Percentiles rank a stretch among this genome's conserved stretches.
phyloP scores from a whole-genome alignment of 2,329 filamentous ascomycete species.

The Chaetomium strumarium region DNA sequence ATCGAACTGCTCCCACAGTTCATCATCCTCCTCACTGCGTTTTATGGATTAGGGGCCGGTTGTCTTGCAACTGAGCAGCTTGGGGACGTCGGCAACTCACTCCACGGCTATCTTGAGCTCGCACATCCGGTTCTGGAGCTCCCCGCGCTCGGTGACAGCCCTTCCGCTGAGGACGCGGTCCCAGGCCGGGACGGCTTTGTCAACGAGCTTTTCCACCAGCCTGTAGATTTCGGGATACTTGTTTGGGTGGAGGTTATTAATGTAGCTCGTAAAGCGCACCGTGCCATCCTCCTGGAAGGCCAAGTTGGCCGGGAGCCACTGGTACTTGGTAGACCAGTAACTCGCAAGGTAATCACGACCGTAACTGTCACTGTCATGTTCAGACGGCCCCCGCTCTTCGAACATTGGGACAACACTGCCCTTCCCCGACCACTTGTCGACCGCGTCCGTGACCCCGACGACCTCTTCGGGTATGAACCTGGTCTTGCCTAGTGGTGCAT shows the following conservation, averaged over 20 bases:
- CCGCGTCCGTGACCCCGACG: slow-evolving; percentile 26
- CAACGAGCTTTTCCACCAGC: slow-evolving; percentile 33
- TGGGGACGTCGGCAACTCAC: not conserved
- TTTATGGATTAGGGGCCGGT: not conserved
- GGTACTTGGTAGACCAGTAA: slow-evolving; percentile 27
- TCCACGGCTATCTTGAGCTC: not conserved
- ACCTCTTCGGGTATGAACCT: slow-evolving; percentile 32
- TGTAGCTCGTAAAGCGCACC: slow-evolving; percentile 37
- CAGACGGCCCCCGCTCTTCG: not conserved
- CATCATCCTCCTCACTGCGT: not conserved
- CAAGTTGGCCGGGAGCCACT: slow-evolving; percentile 35
- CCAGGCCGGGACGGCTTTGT: slow-evolving; percentile 37
- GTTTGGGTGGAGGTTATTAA: slow-evolving; percentile 40
- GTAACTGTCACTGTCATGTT: not conserved
- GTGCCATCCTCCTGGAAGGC: slow-evolving; percentile 27
- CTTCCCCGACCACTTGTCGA: slow-evolving; percentile 24
- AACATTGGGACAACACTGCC: slow-evolving; percentile 18
- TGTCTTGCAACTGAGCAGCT: not conserved
- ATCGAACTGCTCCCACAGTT: slow-evolving; percentile 4
- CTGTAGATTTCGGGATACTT: slow-evolving; percentile 30
- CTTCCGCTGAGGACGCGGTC: slow-evolving; percentile 23
- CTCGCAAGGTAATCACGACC: not conserved
- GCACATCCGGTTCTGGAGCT: not conserved
- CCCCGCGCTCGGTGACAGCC: not conserved
- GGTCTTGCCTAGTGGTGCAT: not conserved